These are phyloP conservation scores for Raddia guianensis DNA, from an alignment of 176 grass and related monocot species.

Conservation along the genomic window DNA sequence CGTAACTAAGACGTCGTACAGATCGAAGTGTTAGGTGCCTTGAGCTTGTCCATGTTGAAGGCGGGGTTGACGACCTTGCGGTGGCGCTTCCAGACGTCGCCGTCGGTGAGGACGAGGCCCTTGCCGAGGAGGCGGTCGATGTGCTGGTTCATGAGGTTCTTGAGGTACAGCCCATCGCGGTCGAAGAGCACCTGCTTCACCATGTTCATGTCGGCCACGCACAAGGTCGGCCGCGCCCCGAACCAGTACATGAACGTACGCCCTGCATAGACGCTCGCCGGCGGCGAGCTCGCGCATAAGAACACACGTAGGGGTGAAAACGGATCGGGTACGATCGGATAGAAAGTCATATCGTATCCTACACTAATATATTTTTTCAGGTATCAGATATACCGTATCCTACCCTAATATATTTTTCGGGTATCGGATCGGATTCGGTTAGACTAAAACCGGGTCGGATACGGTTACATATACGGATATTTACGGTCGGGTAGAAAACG, in stretches of 20 bases:
- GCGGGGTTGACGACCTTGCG: conserved; percentile 57
- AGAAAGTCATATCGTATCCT: too few species aligned
- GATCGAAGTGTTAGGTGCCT: conserved; percentile 13
- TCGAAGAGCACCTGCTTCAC: conserved; percentile 49
- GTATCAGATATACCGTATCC: too few species aligned
- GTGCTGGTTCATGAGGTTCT: conserved; percentile 24
- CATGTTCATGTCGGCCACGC: conserved; percentile 45
- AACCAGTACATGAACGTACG: conserved; percentile 57
- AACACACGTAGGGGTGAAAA: too few species aligned
- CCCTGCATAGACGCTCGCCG: not conserved
- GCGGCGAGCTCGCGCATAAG: not conserved
- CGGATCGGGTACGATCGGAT: too few species aligned
- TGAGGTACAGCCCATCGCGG: conserved; percentile 43
- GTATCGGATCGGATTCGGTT: too few species aligned
- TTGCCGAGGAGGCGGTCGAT: conserved; percentile 52
- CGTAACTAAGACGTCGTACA: not conserved
- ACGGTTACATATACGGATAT: too few species aligned
- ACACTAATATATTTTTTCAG: too few species aligned
- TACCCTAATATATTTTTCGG: too few species aligned
- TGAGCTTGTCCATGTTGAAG: conserved; percentile 70
- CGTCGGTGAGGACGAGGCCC: conserved; percentile 50
- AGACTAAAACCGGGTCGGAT: too few species aligned
- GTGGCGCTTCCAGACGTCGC: conserved; percentile 69
- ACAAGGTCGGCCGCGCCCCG: conserved; percentile 41
- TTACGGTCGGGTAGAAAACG: too few species aligned